Conservation (phyloP, 2,329 filamentous ascomycete genomes). For the Cyclaneusma minus region DNA sequence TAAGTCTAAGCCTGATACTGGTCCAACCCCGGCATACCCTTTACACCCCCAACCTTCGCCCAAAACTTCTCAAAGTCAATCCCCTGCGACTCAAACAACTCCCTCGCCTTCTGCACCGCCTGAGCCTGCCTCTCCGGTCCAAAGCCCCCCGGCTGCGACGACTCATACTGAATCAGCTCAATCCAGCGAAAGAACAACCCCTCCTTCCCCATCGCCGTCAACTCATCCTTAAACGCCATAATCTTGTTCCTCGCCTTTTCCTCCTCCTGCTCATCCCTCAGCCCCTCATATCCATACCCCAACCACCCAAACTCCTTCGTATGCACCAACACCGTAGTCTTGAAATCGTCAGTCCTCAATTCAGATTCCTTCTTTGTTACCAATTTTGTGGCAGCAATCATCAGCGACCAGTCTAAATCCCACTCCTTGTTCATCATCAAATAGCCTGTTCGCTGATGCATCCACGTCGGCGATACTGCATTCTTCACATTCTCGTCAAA, state of each 20-base stretch:
- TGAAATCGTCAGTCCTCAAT: slow-evolving; percentile 48
- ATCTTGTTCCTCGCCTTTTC: slow-evolving; percentile 59
- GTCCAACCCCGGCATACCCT: slow-evolving; percentile 36
- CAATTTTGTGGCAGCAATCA: slow-evolving; percentile 58
- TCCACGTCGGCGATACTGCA: slow-evolving; percentile 51
- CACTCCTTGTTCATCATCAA: slow-evolving; percentile 72
- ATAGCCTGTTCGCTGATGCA: slow-evolving; percentile 73
- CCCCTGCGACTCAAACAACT: slow-evolving; percentile 56
- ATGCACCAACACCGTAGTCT: slow-evolving; percentile 53
- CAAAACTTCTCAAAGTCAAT: slow-evolving; percentile 77
- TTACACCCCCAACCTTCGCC: slow-evolving; percentile 49
- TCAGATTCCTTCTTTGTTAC: slow-evolving; percentile 43
- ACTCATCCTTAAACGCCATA: slow-evolving; percentile 61
- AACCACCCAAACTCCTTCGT: slow-evolving; percentile 57
- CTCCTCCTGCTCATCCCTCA: slow-evolving; percentile 31
- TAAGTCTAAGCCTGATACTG: too few species aligned
- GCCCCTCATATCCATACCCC: slow-evolving; percentile 44
- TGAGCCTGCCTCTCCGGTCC: slow-evolving; percentile 55
- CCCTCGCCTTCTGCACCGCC: slow-evolving; percentile 59
- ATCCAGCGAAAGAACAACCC: slow-evolving; percentile 86
- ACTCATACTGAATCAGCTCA: slow-evolving; percentile 80
- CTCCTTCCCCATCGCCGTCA: slow-evolving; percentile 68
- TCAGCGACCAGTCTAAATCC: slow-evolving; percentile 74
- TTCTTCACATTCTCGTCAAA: slow-evolving; percentile 47
- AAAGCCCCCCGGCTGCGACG: slow-evolving; percentile 64